Conservation (phyloP, 768 basidiomycete genomes). For the Pisolithus orientalis region DNA sequence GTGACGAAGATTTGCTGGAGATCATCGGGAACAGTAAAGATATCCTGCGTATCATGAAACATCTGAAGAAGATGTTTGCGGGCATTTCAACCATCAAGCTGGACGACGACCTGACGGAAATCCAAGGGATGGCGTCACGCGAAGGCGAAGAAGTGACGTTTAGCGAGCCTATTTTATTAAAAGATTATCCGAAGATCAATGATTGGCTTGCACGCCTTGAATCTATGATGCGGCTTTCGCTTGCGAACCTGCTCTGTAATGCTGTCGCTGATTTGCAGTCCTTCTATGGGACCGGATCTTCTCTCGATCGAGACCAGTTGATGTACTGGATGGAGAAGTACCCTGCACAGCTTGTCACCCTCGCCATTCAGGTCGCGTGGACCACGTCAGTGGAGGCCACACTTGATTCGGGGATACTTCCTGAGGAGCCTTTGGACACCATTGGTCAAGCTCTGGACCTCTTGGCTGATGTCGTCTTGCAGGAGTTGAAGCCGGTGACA, state of each 20-base stretch:
- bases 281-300: conserved; percentile 67
- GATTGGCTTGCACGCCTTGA: conserved; percentile 96
- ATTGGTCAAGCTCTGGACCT: conserved; percentile 83
- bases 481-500: conserved; percentile 83
- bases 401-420: conserved; percentile 47
- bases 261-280: conserved; percentile 73
- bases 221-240: conserved; percentile 84
- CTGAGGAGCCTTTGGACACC: conserved; percentile 65
- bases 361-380: conserved; percentile 96
- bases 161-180: conserved; percentile 74
- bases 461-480: conserved; percentile 93
- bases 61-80: conserved; percentile 99
- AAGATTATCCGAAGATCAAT: conserved; percentile 96
- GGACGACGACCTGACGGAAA: conserved; percentile 82
- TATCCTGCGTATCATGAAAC: conserved; percentile 96
- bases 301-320: conserved; percentile 60
- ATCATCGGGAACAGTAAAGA: conserved; percentile 99
- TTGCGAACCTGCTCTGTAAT: conserved; percentile 75
- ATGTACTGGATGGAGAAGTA: conserved; percentile 91
- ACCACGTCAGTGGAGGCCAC: conserved; percentile 75
- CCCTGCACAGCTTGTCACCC: conserved; percentile 92
- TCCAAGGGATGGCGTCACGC: conserved; percentile 89
- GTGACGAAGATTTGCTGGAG: conserved; percentile 96
- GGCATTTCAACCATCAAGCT: conserved; percentile 87
- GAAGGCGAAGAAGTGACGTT: conserved; percentile 94